Base-by-base conservation (phyloP, 2,329 filamentous ascomycete genomes). In the Chalaropsis ovoidea region DNA sequence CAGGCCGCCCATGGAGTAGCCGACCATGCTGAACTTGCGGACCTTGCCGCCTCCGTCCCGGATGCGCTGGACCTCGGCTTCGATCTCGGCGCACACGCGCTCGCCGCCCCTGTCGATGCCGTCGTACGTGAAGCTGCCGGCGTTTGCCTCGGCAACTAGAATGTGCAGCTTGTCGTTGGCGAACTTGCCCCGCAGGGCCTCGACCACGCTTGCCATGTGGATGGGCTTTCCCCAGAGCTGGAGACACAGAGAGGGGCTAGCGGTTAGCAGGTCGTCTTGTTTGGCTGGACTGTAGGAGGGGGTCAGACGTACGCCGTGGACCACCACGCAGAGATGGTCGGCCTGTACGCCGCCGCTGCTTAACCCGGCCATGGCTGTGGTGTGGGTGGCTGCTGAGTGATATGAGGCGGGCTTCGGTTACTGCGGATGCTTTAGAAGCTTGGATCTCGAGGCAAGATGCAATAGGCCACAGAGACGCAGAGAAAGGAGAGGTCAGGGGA, bases 1-100 rank as follows among this genome's bases (percentile, higher is more conserved):
- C 6, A 97, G 78, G 0, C 93, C 93, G 58, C 93, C 93, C 1
- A 96, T 80, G 0, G 90, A 95, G 74, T 97, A 96, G 47, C 93
- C 93, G 54, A 93, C 82, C 49, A 97, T 79, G 73, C 91, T 96
- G 69, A 97, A 79, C 76, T 91, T 95, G 61, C 77, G 86, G 71
- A 96, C 87, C 52, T 83, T 81, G 70, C 87, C 83, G 24, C 90
- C 92, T 35, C 80, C 77, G 52, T 77, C 76, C 61, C 82, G 80
- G 63, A 86, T 80, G 56, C 74, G 73, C 65, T 80, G 79, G 65
- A 88, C 73, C 70, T 86, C 80, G 70, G 87, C 80, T 72, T 87
- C 83, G 67, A 88, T 86, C 76, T 88, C 85, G 68, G 80, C 76
- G 69, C 84, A 86, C 7, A 88, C 81, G 58, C 85, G 81, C 76